Evolutionary conservation across 129 eudicot genomes (phyloP).

Genomic region (Flaveria ramosissima): DNA sequence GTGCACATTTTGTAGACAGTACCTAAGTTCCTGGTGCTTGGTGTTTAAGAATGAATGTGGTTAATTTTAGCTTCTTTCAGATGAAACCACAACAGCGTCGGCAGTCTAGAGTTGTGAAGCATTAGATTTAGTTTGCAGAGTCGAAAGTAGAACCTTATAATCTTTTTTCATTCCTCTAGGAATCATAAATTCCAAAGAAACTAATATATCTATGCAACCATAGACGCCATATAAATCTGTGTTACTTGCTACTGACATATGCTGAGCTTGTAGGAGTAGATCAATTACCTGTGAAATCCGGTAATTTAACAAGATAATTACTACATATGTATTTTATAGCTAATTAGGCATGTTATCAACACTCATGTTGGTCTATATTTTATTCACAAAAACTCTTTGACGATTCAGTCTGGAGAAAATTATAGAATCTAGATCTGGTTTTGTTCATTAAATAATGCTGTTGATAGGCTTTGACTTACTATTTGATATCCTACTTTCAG

Average conservation of each 20-base stretch:
- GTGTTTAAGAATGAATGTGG: background rate
- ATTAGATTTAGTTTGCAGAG: no score
- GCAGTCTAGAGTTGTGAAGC: no score
- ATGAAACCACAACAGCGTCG: no score
- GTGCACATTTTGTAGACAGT: background rate
- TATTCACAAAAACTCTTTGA: conserved; percentile 4
- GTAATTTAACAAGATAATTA: background rate
- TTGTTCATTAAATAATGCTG: conserved; percentile 1
- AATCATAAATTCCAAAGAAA: no score
- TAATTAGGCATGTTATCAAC: background rate
- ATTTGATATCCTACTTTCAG: background rate
- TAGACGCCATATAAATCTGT: no score
- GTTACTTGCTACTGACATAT: background rate
- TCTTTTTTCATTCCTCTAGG: no score
- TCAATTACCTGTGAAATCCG: background rate
- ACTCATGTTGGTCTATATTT: conserved; percentile 16
- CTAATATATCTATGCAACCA: no score
- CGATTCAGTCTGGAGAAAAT: background rate
- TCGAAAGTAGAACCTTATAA: no score
- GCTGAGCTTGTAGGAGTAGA: background rate
- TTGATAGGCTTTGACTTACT: conserved; percentile 4
- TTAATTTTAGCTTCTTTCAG: no score
- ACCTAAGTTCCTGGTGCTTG: conserved; percentile 1
- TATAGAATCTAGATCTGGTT: conserved; percentile 10
- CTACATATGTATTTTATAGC: background rate